Evolutionary conservation across 2,329 filamentous ascomycete genomes (phyloP), one percentile per base, ranked within the genome.

Genomic region (Geosmithia putterillii): DNA sequence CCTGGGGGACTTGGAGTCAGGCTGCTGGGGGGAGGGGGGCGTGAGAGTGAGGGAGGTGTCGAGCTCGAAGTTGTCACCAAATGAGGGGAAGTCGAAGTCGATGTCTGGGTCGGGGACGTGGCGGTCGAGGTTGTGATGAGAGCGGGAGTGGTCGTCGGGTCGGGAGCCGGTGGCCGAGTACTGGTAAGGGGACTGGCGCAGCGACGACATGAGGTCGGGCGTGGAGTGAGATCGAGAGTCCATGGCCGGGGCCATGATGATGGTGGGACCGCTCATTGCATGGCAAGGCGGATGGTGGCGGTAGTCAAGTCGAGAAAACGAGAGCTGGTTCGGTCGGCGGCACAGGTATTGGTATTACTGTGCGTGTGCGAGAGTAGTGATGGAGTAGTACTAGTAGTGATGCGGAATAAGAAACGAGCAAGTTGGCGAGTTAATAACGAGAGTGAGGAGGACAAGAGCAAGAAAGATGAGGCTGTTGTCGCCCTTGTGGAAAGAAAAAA

Each of bases 81-180:
- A 71, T 1, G 69, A 68, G 34, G 71, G 68, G 28, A 78, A 58
- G 45, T 74, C 70, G 55, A 75, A 74, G 45, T 32, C 51, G 58
- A 36, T 20, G 28, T 42, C 40, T 23, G 7, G 63, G 50, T 12
- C 10, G 28, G 28, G 10, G 15, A 12, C 28, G 15, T 32, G 10
- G 15, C 15, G 28, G 28, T 9, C 28, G 28, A 32, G 28, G 28
- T 32, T 14, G 28, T 32, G 5, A 14, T 32, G 5, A n/a, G n/a
- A 45, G 48, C 58, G 50, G 63, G 63, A 48, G 45, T 45, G 23
- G 47, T 34, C 14, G 44, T 42, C 39, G 21, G 37, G 28, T 42
- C 14, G n/a, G 4, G 14, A n/a, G 43, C n/a, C 8, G 25, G 40
- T 37, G n/a, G 17, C 41, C 20, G 44, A 17, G 28, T 32, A 32